phyloP scores from a whole-genome alignment of 1,284 basidiomycete genomes.

The Ceratobasidium sp. region DNA sequence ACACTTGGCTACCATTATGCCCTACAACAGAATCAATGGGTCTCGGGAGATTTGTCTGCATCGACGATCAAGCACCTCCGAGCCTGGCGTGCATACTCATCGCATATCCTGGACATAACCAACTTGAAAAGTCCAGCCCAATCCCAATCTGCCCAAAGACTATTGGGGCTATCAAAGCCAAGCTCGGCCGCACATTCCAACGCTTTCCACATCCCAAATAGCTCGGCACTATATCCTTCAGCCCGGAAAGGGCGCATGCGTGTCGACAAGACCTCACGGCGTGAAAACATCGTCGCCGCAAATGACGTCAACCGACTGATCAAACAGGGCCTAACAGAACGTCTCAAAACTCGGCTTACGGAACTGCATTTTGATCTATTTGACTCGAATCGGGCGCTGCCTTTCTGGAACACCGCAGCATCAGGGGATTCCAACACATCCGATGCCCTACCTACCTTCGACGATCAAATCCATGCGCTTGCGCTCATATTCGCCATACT shows the following conservation, averaged over 20 bases:
- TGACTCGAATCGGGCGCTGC: not conserved
- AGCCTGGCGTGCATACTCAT: slow-evolving; percentile 4
- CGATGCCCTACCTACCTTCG: not conserved
- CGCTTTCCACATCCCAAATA: not conserved
- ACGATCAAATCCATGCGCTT: not conserved
- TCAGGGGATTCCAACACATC: not conserved
- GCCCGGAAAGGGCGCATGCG: not conserved
- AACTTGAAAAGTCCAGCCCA: not conserved
- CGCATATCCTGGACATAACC: not conserved
- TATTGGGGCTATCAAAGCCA: not conserved
- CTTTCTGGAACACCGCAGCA: not conserved
- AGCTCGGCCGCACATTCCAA: not conserved
- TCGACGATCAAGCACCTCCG: not conserved
- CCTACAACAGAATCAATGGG: not conserved
- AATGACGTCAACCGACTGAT: slow-evolving; percentile 5
- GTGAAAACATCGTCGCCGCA: slow-evolving; percentile 4
- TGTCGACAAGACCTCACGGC: slow-evolving; percentile 1
- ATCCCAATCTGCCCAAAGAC: not conserved
- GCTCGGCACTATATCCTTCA: not conserved
- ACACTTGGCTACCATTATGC: slow-evolving; percentile 18
- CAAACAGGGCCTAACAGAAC: slow-evolving; percentile 6
- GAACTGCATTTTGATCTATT: not conserved
- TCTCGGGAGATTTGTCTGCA: not conserved
- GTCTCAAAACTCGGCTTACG: not conserved
- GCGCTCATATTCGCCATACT: not conserved